Percentiles rank a stretch among this genome's conserved stretches.
These are phyloP conservation scores for Aspergillus brasiliensis DNA, from an alignment of 2,329 filamentous ascomycete species.

Conservation along the genomic window DNA sequence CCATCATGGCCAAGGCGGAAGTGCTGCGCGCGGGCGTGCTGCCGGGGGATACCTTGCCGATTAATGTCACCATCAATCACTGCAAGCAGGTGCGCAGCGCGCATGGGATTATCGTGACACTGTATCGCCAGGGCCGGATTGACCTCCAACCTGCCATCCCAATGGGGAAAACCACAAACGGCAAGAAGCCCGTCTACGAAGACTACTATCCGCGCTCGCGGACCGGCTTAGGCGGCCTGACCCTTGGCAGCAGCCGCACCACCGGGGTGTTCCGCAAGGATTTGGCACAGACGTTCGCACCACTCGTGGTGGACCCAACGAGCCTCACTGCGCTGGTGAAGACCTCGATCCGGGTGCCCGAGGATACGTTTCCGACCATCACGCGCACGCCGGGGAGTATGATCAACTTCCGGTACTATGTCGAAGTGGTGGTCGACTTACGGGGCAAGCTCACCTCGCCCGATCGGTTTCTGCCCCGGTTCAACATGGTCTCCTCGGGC, in stretches of 20 bases:
- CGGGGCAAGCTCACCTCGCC: constrained; percentile 82
- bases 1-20: constrained; percentile 84
- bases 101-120: constrained; percentile 87
- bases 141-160: constrained; percentile 71
- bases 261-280: constrained; percentile 96
- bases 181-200: constrained; percentile 71
- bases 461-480: constrained; percentile 63
- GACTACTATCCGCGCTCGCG: constrained; percentile 86
- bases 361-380: constrained; percentile 91
- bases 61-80: constrained; percentile 82
- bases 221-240: constrained; percentile 82
- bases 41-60: constrained; percentile 77
- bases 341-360: constrained; percentile 80
- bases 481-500: constrained; percentile 53
- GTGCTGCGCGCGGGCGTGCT: constrained; percentile 80
- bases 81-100: constrained; percentile 88
- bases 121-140: constrained; percentile 88
- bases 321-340: constrained; percentile 79
- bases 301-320: constrained; percentile 80
- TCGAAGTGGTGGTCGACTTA: constrained; percentile 90
- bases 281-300: constrained; percentile 82
- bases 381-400: constrained; percentile 85
- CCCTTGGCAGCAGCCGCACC: constrained; percentile 80
- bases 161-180: constrained; percentile 63
- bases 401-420: constrained; percentile 92